Percentiles rank a stretch among this genome's conserved stretches.
Conservation (phyloP, 169 alveolate species). For the Cryptosporidium muris region DNA sequence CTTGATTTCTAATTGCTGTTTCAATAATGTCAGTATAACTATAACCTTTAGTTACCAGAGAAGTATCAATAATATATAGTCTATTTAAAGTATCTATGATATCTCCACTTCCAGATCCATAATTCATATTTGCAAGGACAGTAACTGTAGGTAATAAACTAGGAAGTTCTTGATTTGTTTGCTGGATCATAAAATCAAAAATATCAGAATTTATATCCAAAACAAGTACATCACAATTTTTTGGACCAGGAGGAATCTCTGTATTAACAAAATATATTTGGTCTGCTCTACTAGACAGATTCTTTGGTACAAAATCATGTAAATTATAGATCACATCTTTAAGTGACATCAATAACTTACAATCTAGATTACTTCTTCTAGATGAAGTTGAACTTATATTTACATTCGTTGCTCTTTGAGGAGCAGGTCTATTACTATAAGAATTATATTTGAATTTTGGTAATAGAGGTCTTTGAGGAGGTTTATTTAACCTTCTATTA, state of each 20-base stretch:
- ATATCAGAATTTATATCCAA: not conserved
- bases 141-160: not conserved
- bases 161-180: slow-evolving; percentile 21
- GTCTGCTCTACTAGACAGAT: not conserved
- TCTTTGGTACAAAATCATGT: not conserved
- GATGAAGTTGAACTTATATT: not conserved
- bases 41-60: not conserved
- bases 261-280: slow-evolving; percentile 5
- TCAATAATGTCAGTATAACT: slow-evolving; percentile 1
- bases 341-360: not conserved
- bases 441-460: slow-evolving; percentile 31
- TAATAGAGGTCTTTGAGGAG: slow-evolving; percentile 67
- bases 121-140: slow-evolving; percentile 18
- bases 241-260: not conserved
- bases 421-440: slow-evolving; percentile 45
- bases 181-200: not conserved
- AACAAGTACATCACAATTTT: slow-evolving; percentile 12
- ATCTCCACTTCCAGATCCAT: not conserved
- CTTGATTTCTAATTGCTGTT: slow-evolving; percentile 17
- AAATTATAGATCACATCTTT: slow-evolving; percentile 8
- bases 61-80: not conserved
- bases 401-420: not conserved
- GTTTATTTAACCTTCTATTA: not conserved
- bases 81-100: slow-evolving; percentile 10
- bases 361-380: not conserved